Evolutionary conservation across 371 early-diverging fungal species (phyloP).

Genomic region (Mucor ambiguus): DNA sequence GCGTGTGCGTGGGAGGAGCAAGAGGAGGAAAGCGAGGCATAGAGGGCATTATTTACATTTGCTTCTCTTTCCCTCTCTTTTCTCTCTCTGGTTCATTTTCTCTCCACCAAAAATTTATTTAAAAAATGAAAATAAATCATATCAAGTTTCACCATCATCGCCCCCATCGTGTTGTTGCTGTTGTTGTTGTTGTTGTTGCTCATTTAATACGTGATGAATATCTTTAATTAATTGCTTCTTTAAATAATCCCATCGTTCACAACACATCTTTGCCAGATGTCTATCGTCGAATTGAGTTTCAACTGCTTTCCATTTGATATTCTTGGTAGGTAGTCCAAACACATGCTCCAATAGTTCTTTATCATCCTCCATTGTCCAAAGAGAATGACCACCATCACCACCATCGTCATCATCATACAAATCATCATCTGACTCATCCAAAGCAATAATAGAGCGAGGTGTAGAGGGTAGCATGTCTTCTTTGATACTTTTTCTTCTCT

Average conservation of each 20-base stretch:
- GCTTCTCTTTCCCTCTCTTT: not conserved
- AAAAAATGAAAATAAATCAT: not conserved
- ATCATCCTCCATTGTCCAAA: constrained; percentile 26
- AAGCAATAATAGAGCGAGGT: constrained; percentile 18
- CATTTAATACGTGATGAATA: constrained; percentile 6
- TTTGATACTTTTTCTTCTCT: constrained; percentile 9
- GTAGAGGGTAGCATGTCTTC: constrained; percentile 22
- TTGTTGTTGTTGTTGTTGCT: not conserved
- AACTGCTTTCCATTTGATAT: constrained; percentile 39
- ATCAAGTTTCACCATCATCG: not conserved
- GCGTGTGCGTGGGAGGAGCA: not conserved
- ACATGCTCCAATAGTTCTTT: constrained; percentile 21
- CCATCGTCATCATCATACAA: constrained; percentile 11
- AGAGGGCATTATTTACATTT: not conserved
- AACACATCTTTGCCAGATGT: constrained; percentile 25
- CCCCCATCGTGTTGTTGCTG: too few relatives aligned
- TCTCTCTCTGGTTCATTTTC: not conserved
- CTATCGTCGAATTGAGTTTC: constrained; percentile 20
- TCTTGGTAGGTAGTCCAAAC: constrained; percentile 9
- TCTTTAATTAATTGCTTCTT: constrained; percentile 25
- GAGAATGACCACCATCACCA: constrained; percentile 10
- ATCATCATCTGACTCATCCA: constrained; percentile 27
- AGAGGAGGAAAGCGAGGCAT: not conserved
- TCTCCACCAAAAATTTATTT: not conserved
- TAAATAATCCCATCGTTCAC: constrained; percentile 25